Percentiles rank a stretch among this genome's conserved stretches.
These are phyloP conservation scores for Russula abietina DNA, from an alignment of 768 basidiomycete species.

Conservation along the genomic window DNA sequence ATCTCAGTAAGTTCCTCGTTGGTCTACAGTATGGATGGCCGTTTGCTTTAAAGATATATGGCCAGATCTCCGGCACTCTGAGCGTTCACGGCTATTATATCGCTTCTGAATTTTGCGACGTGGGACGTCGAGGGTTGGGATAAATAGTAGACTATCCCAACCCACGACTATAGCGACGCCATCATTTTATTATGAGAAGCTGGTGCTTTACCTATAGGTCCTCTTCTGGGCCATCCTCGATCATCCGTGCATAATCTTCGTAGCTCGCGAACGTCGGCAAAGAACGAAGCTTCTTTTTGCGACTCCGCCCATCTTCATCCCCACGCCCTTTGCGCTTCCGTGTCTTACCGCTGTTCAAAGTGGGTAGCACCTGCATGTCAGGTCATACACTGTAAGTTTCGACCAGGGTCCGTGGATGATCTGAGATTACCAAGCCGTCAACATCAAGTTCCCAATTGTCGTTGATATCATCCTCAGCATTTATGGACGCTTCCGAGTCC, in stretches of 20 bases:
- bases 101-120: background rate
- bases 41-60: no score
- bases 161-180: no score
- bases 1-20: no score
- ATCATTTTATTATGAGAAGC: background rate
- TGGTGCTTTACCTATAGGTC: slow-evolving; percentile 38
- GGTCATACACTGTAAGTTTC: slow-evolving; percentile 54
- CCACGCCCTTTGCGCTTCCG: slow-evolving; percentile 42
- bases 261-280: slow-evolving; percentile 82
- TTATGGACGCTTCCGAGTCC: slow-evolving; percentile 25
- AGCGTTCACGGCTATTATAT: background rate
- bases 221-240: slow-evolving; percentile 71
- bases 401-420: slow-evolving; percentile 44
- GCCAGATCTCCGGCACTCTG: no score
- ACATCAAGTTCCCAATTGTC: slow-evolving; percentile 31
- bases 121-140: no score
- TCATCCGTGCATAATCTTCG: slow-evolving; percentile 80
- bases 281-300: slow-evolving; percentile 62
- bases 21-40: no score
- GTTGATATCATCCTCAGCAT: slow-evolving; percentile 27
- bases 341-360: slow-evolving; percentile 36
- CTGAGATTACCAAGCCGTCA: slow-evolving; percentile 58
- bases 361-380: slow-evolving; percentile 50
- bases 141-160: background rate
- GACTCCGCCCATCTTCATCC: slow-evolving; percentile 37